Base-by-base conservation (phyloP, 2,329 filamentous ascomycete species). In the Exophiala mesophila region DNA sequence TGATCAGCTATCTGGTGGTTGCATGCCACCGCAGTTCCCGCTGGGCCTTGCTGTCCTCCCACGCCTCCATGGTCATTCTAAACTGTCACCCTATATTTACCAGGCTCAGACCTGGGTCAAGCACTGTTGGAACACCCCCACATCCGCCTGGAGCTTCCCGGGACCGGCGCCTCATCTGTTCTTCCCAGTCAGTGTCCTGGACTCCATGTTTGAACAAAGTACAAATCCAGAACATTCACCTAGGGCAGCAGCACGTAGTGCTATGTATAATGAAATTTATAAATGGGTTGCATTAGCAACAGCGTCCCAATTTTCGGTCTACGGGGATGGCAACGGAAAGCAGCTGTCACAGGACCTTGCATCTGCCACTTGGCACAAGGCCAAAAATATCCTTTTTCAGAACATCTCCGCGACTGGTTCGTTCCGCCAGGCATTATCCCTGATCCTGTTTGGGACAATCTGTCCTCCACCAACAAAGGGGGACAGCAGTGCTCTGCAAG, bases 211-310 rank as follows among this genome's bases (percentile, higher is more conserved):
- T 17, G 16, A 45, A 18, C 32, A 36, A 24, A 31, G 15, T 24
- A 19, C 32, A n/a, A 28, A 23, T 12, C 19, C 24, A 21, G 16
- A 10, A 23, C n/a, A 23, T 17, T 12, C n/a, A n/a, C 13, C 23
- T 18, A 10, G 19, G 4, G 15, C 20, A 13, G 13, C 37, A 10
- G 20, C 36, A 4, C 49, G 46, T 12, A 30, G 50, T 33, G 21
- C 3, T 7, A 16, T 33, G 16, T 41, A 50, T 26, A 38, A 34
- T 16, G 46, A 49, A 26, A 23, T 36, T 4, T 52, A 41, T 23
- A 50, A 39, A 29, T 47, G 43, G 47, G 46, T 41, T 6, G 39
- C 49, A 13, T 34, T 50, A 19, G 49, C 49, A 15, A 36, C 23
- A 15, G 39, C 35, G 10, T 23, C 47, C 10, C 49, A 50, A 24